These are phyloP conservation scores for Amaranthus cruentus DNA, from an alignment of 148 eudicot genomes.

Conservation along the genomic window DNA sequence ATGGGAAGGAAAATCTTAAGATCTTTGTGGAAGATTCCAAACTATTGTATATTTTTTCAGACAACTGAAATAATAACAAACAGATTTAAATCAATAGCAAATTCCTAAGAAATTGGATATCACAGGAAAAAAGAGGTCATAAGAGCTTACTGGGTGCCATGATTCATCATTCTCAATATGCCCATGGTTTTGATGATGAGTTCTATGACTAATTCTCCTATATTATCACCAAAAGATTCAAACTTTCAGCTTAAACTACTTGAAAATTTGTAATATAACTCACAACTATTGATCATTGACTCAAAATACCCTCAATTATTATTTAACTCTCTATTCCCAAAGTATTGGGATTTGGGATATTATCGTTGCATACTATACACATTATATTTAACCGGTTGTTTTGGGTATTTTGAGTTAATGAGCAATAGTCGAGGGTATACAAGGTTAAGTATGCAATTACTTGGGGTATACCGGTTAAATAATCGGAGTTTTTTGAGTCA, in stretches of 20 bases:
- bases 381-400: too few species aligned
- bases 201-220: constrained; percentile 86
- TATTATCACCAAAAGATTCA: constrained; percentile 14
- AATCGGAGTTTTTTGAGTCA: not conserved
- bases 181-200: constrained; percentile 85
- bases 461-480: too few species aligned
- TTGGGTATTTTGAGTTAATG: too few species aligned
- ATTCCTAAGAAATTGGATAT: too few species aligned
- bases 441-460: too few species aligned
- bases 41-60: constrained; percentile 48
- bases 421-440: too few species aligned
- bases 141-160: constrained; percentile 62
- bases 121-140: not conserved
- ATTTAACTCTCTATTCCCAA: too few species aligned
- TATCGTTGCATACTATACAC: too few species aligned
- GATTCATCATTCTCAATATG: constrained; percentile 86
- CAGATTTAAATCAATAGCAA: not conserved
- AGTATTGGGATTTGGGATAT: too few species aligned
- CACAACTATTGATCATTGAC: too few species aligned
- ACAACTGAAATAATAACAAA: constrained; percentile 32
- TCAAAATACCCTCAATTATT: too few species aligned
- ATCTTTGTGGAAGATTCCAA: constrained; percentile 42
- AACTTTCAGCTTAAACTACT: constrained; percentile 1
- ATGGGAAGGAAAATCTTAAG: constrained; percentile 63
- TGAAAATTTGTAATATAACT: too few species aligned